phyloP scores from a whole-genome alignment of 2,329 filamentous ascomycete species.

The Alternaria dauci region DNA sequence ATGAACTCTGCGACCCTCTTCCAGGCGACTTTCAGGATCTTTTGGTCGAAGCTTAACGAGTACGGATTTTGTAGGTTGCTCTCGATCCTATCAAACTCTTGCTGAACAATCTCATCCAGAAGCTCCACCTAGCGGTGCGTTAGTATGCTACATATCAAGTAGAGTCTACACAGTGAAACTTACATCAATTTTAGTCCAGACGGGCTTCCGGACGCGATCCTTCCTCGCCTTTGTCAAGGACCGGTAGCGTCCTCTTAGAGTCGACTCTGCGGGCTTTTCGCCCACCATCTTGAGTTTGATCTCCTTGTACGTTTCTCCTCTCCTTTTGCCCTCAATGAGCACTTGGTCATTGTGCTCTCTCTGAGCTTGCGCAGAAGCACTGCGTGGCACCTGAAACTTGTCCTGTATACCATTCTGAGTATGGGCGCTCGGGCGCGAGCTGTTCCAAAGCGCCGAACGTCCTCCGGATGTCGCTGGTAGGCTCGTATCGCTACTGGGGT shows the following conservation, averaged over 20 bases:
- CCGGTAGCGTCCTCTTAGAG: constrained; percentile 72
- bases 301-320: constrained; percentile 70
- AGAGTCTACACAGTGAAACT: constrained; percentile 48
- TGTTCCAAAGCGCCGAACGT: not conserved
- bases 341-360: constrained; percentile 39
- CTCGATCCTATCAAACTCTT: constrained; percentile 33
- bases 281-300: constrained; percentile 65
- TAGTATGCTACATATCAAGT: constrained; percentile 5
- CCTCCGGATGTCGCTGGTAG: not conserved
- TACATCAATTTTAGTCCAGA: constrained; percentile 71
- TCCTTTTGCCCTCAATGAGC: constrained; percentile 63
- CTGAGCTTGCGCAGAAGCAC: constrained; percentile 10
- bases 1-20: constrained; percentile 66
- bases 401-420: constrained; percentile 4
- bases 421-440: not conserved
- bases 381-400: constrained; percentile 5
- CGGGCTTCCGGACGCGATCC: constrained; percentile 70
- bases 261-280: constrained; percentile 73
- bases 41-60: constrained; percentile 24
- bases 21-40: constrained; percentile 62
- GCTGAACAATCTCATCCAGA: constrained; percentile 32
- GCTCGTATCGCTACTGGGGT: not conserved
- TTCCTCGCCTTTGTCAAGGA: constrained; percentile 70
- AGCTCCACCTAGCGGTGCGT: constrained; percentile 33
- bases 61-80: constrained; percentile 14